Conservation (phyloP, 257 asterid species). For the Solanum verrucosum region DNA sequence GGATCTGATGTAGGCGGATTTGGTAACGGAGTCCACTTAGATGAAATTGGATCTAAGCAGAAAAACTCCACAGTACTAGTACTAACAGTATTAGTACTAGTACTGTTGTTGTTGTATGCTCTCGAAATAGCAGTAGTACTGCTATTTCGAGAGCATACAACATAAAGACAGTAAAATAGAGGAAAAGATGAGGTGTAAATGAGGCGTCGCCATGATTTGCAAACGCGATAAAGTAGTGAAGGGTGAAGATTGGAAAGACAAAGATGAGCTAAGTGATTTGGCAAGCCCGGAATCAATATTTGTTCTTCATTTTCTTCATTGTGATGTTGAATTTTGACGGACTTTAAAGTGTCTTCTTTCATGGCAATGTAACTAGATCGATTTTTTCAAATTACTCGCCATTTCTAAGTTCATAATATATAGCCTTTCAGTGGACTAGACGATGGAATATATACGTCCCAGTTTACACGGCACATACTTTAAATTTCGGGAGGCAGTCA, state of each 20-base stretch:
- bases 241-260: conserved; percentile 47
- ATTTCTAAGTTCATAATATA: neutral
- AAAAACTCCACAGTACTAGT: conserved; percentile 20
- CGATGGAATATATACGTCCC: neutral
- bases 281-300: conserved; percentile 47
- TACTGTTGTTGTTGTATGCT: neutral
- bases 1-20: conserved; percentile 29
- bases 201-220: conserved; percentile 59
- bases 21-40: conserved; percentile 47
- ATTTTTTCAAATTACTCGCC: neutral
- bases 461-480: no score
- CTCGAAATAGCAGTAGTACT: neutral
- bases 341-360: neutral
- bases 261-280: conserved; percentile 52
- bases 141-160: conserved; percentile 18
- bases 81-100: neutral
- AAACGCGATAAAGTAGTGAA: conserved; percentile 38
- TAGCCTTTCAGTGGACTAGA: neutral
- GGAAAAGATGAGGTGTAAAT: conserved; percentile 54
- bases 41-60: conserved; percentile 48
- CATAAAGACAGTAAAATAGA: conserved; percentile 45
- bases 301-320: neutral
- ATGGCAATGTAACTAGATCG: neutral
- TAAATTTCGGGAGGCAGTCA: neutral
- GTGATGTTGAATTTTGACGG: neutral